These are phyloP conservation scores for Elongisporangium prolatum DNA, from an alignment of 352 stramenopile species.

Conservation along the genomic window DNA sequence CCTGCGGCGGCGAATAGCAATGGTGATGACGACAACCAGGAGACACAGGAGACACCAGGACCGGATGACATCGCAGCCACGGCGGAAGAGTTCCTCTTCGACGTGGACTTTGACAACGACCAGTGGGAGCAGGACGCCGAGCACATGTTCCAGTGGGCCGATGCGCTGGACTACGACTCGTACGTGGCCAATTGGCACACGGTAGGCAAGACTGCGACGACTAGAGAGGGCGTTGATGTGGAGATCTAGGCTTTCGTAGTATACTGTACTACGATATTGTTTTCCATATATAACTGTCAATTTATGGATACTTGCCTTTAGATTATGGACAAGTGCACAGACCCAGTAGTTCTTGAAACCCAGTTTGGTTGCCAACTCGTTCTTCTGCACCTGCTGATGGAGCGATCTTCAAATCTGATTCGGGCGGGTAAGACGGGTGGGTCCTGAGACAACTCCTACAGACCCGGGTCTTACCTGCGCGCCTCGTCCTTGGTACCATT, in stretches of 20 bases:
- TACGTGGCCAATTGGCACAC: constrained; percentile 66
- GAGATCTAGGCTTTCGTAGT: not conserved
- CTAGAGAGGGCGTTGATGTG: not conserved
- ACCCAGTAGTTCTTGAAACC: not conserved
- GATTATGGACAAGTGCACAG: not conserved
- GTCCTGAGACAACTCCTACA: not conserved
- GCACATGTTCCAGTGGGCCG: constrained; percentile 69
- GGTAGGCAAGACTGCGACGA: constrained; percentile 55
- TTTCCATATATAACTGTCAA: too few relatives aligned
- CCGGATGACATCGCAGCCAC: constrained; percentile 8
- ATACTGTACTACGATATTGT: too few relatives aligned
- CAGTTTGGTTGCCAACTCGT: not conserved
- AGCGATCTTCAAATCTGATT: not conserved
- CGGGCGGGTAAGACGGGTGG: not conserved
- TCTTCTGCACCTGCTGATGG: not conserved
- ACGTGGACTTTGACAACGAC: constrained; percentile 67
- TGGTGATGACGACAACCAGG: constrained; percentile 2
- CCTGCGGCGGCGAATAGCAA: constrained; percentile 10
- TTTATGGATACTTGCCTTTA: not conserved
- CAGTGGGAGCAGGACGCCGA: constrained; percentile 64
- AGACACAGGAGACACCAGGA: too few relatives aligned
- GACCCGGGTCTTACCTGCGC: not conserved
- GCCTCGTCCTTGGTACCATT: not conserved
- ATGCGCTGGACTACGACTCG: constrained; percentile 63
- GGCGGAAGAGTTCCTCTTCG: constrained; percentile 22